Conservation (phyloP, 192 early-diverging fungal species). For the Cetraspora pellucida region DNA sequence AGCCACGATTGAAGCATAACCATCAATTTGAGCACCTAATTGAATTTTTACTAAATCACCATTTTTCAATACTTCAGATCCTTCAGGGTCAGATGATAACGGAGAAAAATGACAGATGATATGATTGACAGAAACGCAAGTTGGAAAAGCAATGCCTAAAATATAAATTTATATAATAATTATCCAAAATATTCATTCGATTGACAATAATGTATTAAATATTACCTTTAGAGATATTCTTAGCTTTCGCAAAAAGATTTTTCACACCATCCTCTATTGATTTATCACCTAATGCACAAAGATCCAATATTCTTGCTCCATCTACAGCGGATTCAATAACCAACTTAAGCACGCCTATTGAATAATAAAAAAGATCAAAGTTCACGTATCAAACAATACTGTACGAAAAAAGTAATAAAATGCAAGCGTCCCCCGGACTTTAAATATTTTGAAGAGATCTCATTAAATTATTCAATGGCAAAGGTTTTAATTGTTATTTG, state of each 20-base stretch:
- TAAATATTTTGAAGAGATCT: not conserved
- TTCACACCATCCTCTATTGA: conserved; percentile 77
- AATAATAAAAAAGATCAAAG: conserved; percentile 42
- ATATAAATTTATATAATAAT: not conserved
- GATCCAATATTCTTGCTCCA: conserved; percentile 83
- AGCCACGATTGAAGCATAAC: conserved; percentile 78
- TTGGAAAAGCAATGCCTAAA: conserved; percentile 84
- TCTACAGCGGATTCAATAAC: conserved; percentile 70
- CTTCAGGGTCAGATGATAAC: conserved; percentile 70
- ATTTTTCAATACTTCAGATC: conserved; percentile 58
- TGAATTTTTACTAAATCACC: conserved; percentile 91
- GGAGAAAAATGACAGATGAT: conserved; percentile 85
- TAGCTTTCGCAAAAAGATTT: conserved; percentile 79
- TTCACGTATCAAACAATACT: conserved; percentile 25
- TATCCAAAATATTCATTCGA: not conserved
- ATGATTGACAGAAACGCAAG: conserved; percentile 83
- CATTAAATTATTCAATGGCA: not conserved
- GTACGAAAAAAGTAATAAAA: not conserved
- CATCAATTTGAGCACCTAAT: conserved; percentile 91
- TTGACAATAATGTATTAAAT: conserved; percentile 1
- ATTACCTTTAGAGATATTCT: conserved; percentile 67
- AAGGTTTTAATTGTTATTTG: not conserved
- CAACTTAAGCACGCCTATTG: conserved; percentile 66
- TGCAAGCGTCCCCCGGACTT: too few species aligned
- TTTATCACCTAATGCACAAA: conserved; percentile 88